These are phyloP conservation scores for Mycena crocata DNA, from an alignment of 768 basidiomycete species.

Conservation along the genomic window DNA sequence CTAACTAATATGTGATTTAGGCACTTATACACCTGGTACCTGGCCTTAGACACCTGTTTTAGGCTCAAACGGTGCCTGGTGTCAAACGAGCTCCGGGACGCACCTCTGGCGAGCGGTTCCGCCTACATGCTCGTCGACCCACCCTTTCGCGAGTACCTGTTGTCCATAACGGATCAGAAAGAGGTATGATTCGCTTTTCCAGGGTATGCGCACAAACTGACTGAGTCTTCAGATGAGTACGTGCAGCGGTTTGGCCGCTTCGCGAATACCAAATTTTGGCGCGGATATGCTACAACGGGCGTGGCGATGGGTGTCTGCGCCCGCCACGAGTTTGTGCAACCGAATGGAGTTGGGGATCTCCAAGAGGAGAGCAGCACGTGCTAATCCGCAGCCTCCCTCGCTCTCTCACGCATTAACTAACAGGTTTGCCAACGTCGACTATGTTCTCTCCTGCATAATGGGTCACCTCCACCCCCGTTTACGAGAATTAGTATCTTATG, in stretches of 20 bases:
- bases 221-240: slow-evolving; percentile 12
- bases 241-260: slow-evolving; percentile 36
- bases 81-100: too few species aligned
- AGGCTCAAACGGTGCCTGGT: too few species aligned
- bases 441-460: background rate
- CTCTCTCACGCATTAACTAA: too few species aligned
- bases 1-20: too few species aligned
- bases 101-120: background rate
- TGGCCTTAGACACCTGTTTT: too few species aligned
- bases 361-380: slow-evolving; percentile 43
- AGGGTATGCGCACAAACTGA: background rate
- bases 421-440: background rate
- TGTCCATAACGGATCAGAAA: slow-evolving; percentile 6
- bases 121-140: slow-evolving; percentile 21
- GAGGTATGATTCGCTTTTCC: background rate
- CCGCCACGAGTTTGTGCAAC: slow-evolving; percentile 36
- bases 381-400: too few species aligned
- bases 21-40: too few species aligned
- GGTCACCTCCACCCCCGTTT: background rate
- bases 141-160: slow-evolving; percentile 30
- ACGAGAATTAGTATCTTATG: background rate
- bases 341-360: slow-evolving; percentile 41
- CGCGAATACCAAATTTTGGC: slow-evolving; percentile 25
- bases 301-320: slow-evolving; percentile 37
- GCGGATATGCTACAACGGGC: slow-evolving; percentile 38